These are phyloP conservation scores for Stachybotrys echinatus DNA, from an alignment of 2,329 filamentous ascomycete genomes.

Conservation along the genomic window DNA sequence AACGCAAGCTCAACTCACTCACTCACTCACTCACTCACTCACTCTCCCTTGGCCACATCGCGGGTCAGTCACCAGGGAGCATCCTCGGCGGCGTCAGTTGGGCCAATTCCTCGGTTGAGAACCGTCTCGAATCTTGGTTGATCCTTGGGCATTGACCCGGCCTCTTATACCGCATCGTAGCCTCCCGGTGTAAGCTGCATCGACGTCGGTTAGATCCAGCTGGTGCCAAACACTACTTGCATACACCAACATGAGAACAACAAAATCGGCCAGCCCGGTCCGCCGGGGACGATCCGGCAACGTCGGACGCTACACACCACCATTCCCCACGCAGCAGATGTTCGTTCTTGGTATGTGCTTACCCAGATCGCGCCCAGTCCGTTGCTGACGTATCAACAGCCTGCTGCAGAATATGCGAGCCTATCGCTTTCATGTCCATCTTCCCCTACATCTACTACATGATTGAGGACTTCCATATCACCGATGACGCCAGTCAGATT, in stretches of 20 bases:
- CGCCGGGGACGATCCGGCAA: slow-evolving; percentile 14
- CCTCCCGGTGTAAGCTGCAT: neutral
- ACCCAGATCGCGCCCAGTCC: neutral
- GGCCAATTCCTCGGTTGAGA: too few species aligned
- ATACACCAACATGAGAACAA: slow-evolving; percentile 20
- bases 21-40: too few species aligned
- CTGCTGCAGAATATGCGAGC: slow-evolving; percentile 92
- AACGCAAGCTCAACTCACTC: too few species aligned
- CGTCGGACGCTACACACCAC: slow-evolving; percentile 16
- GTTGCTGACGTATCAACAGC: slow-evolving; percentile 43
- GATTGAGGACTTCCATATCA: slow-evolving; percentile 86
- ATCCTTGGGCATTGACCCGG: neutral
- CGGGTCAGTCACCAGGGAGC: too few species aligned
- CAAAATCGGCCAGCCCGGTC: slow-evolving; percentile 14
- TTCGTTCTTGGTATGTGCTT: slow-evolving; percentile 43
- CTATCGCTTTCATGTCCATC: slow-evolving; percentile 99
- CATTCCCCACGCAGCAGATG: slow-evolving; percentile 41
- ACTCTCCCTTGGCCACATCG: too few species aligned
- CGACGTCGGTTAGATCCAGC: neutral
- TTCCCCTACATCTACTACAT: slow-evolving; percentile 99
- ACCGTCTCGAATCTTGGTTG: too few species aligned
- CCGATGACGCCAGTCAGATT: slow-evolving; percentile 71
- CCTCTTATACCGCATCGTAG: slow-evolving; percentile 1
- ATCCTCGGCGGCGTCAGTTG: too few species aligned
- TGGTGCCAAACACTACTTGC: neutral